Conservation (phyloP, 23 red algal species). For the Porphyridium purpureum region DNA sequence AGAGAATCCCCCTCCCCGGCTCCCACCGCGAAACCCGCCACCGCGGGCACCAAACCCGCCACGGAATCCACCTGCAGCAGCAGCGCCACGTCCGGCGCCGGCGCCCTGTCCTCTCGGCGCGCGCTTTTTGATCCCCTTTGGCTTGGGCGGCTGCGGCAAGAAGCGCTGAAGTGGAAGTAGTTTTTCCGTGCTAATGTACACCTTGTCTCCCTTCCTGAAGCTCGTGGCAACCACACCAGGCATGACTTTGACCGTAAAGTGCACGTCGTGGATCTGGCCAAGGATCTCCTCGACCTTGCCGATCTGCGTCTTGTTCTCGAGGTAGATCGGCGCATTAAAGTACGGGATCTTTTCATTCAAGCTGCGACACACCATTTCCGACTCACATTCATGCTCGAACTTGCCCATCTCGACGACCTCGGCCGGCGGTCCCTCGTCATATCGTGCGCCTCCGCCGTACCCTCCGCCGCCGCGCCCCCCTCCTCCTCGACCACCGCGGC, state of each 20-base stretch:
- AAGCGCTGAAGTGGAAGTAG: conserved; percentile 71
- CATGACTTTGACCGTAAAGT: conserved; percentile 71
- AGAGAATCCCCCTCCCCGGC: too few species aligned
- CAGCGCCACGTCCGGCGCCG: neutral
- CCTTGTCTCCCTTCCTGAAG: conserved; percentile 77
- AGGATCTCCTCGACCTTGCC: conserved; percentile 94
- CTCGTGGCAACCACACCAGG: conserved; percentile 62
- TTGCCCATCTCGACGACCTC: conserved; percentile 32
- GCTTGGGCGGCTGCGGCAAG: conserved; percentile 11
- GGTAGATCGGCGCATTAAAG: conserved; percentile 84
- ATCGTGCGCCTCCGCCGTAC: conserved; percentile 10
- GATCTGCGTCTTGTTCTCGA: conserved; percentile 88
- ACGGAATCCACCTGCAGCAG: neutral
- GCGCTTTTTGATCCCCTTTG: conserved; percentile 1
- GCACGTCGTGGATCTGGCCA: conserved; percentile 60
- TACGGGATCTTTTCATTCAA: conserved; percentile 55
- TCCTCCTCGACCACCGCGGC: conserved; percentile 7
- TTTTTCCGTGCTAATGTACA: conserved; percentile 62
- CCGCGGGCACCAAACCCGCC: conserved; percentile 1
- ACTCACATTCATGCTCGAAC: conserved; percentile 72
- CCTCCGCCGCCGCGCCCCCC: conserved; percentile 20
- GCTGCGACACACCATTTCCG: conserved; percentile 75
- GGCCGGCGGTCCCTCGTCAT: conserved; percentile 60
- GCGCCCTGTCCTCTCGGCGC: too few species aligned
- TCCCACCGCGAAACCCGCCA: conserved; percentile 5